These are phyloP conservation scores for Pseudocercospora musae DNA, from an alignment of 2,329 filamentous ascomycete species.

Conservation along the genomic window DNA sequence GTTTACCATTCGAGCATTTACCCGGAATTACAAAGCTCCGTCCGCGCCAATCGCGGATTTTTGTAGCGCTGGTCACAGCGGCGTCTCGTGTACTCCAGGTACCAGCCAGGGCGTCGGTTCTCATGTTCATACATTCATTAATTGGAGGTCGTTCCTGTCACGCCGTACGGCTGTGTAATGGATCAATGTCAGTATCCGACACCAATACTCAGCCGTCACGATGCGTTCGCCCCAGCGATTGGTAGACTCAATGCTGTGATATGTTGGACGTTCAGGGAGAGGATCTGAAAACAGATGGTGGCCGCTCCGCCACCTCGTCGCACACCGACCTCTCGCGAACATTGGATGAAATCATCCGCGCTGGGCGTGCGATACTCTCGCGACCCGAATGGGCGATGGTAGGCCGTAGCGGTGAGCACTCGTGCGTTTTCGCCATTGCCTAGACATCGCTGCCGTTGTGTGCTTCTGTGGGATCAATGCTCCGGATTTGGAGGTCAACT, in stretches of 20 bases:
- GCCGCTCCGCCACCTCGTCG: not conserved
- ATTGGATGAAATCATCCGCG: not conserved
- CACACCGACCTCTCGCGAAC: not conserved
- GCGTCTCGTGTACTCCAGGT: slow-evolving; percentile 2
- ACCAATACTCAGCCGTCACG: not conserved
- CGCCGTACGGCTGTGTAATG: not conserved
- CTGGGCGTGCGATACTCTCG: not conserved
- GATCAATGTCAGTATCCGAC: not conserved
- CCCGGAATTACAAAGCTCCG: not conserved
- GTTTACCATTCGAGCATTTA: no score
- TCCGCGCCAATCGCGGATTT: slow-evolving; percentile 10
- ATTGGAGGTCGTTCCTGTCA: slow-evolving; percentile 1
- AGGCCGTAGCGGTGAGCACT: not conserved
- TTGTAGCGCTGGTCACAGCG: slow-evolving; percentile 3
- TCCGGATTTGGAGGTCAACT: not conserved
- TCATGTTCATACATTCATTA: slow-evolving; percentile 1
- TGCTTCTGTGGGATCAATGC: not conserved
- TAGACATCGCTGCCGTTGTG: not conserved
- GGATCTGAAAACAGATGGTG: not conserved
- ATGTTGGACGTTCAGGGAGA: not conserved
- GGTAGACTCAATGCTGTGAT: not conserved
- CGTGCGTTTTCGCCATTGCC: not conserved
- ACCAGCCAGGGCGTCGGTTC: not conserved
- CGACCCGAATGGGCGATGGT: not conserved
- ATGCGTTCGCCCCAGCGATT: not conserved